Evolutionary conservation across 1,284 basidiomycete genomes (phyloP).

Genomic region (Cryptococcus wingfieldii): DNA sequence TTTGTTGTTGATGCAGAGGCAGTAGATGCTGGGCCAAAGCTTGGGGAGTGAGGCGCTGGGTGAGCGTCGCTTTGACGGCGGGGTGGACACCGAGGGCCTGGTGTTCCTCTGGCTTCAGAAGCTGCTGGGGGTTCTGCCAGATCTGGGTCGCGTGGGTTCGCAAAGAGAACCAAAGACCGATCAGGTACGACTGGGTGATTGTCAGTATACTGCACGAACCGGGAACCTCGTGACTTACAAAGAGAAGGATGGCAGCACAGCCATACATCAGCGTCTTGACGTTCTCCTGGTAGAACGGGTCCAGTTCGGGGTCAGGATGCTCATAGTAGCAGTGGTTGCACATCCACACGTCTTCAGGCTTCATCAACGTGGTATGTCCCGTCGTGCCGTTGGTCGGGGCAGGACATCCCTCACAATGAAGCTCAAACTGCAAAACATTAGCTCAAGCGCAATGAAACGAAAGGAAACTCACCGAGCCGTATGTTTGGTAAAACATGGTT

Average conservation of each 20-base stretch:
- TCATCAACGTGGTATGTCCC: neutral
- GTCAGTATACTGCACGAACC: slow-evolving; percentile 7
- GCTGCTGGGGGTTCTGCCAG: slow-evolving; percentile 94
- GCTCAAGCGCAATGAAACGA: neutral
- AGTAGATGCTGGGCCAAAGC: slow-evolving; percentile 46
- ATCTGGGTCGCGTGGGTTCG: slow-evolving; percentile 98
- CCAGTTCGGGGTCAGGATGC: slow-evolving; percentile 84
- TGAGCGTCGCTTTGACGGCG: slow-evolving; percentile 64
- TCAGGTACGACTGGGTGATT: slow-evolving; percentile 77
- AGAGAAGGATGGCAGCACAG: slow-evolving; percentile 80
- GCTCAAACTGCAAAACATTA: slow-evolving; percentile 65
- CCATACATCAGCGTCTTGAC: slow-evolving; percentile 93
- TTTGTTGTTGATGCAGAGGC: slow-evolving; percentile 35
- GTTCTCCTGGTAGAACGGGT: slow-evolving; percentile 94
- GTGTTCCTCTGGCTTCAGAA: slow-evolving; percentile 65
- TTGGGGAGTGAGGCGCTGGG: slow-evolving; percentile 61
- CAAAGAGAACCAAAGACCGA: slow-evolving; percentile 98
- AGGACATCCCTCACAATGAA: slow-evolving; percentile 90
- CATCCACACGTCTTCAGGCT: slow-evolving; percentile 61
- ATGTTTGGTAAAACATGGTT: slow-evolving; percentile 97
- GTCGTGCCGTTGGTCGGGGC: slow-evolving; percentile 1
- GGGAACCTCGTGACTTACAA: slow-evolving; percentile 59
- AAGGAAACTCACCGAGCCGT: slow-evolving; percentile 74
- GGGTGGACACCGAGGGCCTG: slow-evolving; percentile 44
- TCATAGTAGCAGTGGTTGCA: slow-evolving; percentile 93